A percentile compares a stretch with the other conserved stretches of the same genome.
Evolutionary conservation across 257 asterid species (phyloP).

Genomic region (Linaria vulgaris): DNA sequence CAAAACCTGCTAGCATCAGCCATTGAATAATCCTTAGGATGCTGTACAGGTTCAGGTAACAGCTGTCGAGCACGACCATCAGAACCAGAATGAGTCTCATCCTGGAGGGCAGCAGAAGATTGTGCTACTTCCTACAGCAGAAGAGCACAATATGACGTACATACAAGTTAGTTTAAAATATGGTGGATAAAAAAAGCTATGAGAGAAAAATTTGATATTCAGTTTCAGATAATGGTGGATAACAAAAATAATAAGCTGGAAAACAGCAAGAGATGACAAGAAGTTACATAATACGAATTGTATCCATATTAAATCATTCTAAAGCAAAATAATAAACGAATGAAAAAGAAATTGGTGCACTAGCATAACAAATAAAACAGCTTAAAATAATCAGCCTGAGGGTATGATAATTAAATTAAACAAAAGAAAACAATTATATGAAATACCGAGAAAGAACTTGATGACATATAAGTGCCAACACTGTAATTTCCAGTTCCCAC

Average conservation of each 20-base stretch:
- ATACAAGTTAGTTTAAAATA: conserved; percentile 13
- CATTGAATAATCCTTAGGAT: conserved; percentile 38
- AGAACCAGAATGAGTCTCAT: conserved; percentile 38
- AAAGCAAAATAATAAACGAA: too few relatives aligned
- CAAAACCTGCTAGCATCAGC: conserved; percentile 54
- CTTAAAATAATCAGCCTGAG: too few relatives aligned
- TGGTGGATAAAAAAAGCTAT: neutral
- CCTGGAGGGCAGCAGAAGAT: conserved; percentile 43
- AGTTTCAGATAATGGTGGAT: neutral
- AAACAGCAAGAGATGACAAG: neutral
- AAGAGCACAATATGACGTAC: conserved; percentile 23
- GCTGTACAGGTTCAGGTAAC: conserved; percentile 37
- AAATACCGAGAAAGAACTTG: too few relatives aligned
- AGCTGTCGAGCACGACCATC: conserved; percentile 45
- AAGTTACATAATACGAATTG: too few relatives aligned
- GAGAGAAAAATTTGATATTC: conserved; percentile 16
- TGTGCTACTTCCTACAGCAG: conserved; percentile 53
- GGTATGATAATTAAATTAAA: too few relatives aligned
- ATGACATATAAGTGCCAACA: too few relatives aligned
- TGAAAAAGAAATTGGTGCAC: too few relatives aligned
- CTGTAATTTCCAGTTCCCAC: too few relatives aligned
- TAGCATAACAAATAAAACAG: too few relatives aligned
- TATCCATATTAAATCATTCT: too few relatives aligned
- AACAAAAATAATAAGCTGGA: neutral
- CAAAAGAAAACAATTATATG: too few relatives aligned